Evolutionary conservation across 768 basidiomycete genomes (phyloP), one percentile per base, ranked within the genome.

Genomic region (Suillus clintonianus): DNA sequence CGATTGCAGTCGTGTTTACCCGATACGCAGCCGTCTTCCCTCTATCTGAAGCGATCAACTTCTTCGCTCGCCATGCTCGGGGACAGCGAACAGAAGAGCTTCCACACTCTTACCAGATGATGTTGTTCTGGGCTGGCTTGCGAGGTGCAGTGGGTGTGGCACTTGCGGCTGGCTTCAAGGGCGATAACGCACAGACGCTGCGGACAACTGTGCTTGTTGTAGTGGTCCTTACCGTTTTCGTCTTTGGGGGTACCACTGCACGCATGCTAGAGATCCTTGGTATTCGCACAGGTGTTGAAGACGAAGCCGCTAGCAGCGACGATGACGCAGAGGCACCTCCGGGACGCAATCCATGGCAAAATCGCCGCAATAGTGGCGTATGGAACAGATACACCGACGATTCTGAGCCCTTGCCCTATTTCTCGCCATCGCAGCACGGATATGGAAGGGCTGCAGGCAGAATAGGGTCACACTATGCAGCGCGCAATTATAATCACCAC

Each of bases 81-180:
- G 95, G 95, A 1, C 92, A 95, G 71, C 86, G 95, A 47, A 79
- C 84, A 27, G 96, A 97, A 67, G 96, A 98, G 69, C 80, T 99
- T 5, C 96, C 97, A 1, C 96, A 99, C 76, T 95, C 95, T 13
- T 98, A 99, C 72, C 96, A 98, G 70, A 97, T 99, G 94, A 97
- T 99, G 95, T 80, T 99, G 17, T 99, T 99, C 78, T 99, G 97
- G 97, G 97, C 97, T 1, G 97, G 97, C 6, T 79, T 99, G 60
- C 84, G 97, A 34, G 97, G 97, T 41, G 97, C 97, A 0, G 97
- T 99, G 48, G 97, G 97, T 43, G 97, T 99, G 24, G 97, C 97
- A 4, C 86, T 99, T 36, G 97, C 97, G 1, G 92, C 95, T 2
- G 96, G 96, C 3, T 97, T 99, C 82, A 89, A 89, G 62, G 97